Evolutionary conservation across 164 flowering plant genomes (phyloP).

Genomic region (Akebia trifoliata): DNA sequence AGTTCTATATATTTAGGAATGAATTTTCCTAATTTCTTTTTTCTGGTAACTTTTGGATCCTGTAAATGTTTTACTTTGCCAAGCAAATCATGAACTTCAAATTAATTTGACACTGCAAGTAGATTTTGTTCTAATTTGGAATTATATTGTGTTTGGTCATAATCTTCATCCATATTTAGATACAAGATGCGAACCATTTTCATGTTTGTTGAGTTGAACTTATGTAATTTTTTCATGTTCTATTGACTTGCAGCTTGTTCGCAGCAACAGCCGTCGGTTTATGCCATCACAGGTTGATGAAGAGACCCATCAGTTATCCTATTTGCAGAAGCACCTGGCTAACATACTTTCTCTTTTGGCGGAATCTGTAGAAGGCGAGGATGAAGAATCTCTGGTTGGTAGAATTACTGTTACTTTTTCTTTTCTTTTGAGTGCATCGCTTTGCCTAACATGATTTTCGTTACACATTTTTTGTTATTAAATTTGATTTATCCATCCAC

Average conservation of each 20-base stretch:
- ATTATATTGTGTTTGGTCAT: too few species aligned
- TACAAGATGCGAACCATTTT: neutral
- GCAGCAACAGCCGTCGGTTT: constrained; percentile 85
- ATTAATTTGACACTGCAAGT: too few species aligned
- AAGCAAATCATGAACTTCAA: too few species aligned
- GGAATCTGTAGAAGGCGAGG: constrained; percentile 78
- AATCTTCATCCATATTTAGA: too few species aligned
- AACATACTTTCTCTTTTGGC: constrained; percentile 84
- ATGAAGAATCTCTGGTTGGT: constrained; percentile 82
- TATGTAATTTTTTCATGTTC: neutral
- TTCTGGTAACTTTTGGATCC: too few species aligned
- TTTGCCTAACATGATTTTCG: too few species aligned
- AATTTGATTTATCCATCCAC: too few species aligned
- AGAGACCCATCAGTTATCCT: constrained; percentile 93
- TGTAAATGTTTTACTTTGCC: too few species aligned
- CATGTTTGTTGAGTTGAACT: neutral
- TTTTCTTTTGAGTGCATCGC: neutral
- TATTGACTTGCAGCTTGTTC: constrained; percentile 65
- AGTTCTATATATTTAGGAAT: too few species aligned
- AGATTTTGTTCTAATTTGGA: too few species aligned
- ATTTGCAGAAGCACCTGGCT: constrained; percentile 86
- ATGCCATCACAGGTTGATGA: constrained; percentile 98
- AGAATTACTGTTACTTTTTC: constrained; percentile 5
- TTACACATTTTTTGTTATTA: too few species aligned
- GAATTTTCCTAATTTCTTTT: too few species aligned